Percentiles rank a stretch among this genome's conserved stretches.
Evolutionary conservation across 2,329 filamentous ascomycete genomes (phyloP).

Genomic region (Epichloe uncinata): DNA sequence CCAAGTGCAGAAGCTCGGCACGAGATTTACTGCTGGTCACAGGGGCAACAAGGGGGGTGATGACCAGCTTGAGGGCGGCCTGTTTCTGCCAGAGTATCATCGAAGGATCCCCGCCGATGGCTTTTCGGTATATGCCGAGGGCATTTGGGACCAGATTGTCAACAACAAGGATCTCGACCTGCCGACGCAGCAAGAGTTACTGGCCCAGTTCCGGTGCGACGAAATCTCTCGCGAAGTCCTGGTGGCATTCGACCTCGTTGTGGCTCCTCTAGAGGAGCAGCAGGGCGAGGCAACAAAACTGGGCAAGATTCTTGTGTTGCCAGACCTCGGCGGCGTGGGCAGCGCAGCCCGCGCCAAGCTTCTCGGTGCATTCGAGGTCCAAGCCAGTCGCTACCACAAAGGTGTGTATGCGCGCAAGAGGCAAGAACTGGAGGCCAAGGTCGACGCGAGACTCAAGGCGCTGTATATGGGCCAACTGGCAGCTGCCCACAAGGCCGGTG

Average conservation of each 20-base stretch:
- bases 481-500: constrained; percentile 79
- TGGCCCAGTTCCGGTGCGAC: constrained; percentile 95
- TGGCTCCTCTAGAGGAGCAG: constrained; percentile 72
- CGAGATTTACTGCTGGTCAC: constrained; percentile 71
- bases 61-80: constrained; percentile 60
- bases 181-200: constrained; percentile 89
- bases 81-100: constrained; percentile 92
- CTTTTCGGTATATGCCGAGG: constrained; percentile 86
- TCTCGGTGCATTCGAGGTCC: constrained; percentile 73
- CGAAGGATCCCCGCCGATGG: constrained; percentile 91
- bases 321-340: constrained; percentile 62
- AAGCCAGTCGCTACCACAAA: constrained; percentile 93
- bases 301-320: constrained; percentile 62
- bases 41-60: constrained; percentile 57
- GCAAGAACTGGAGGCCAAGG: constrained; percentile 70
- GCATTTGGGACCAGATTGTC: constrained; percentile 96
- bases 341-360: constrained; percentile 57
- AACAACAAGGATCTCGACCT: constrained; percentile 97
- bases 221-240: constrained; percentile 89
- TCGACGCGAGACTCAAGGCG: constrained; percentile 77
- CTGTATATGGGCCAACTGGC: constrained; percentile 81
- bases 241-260: constrained; percentile 66
- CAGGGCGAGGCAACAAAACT: constrained; percentile 61
- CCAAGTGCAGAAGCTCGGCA: constrained; percentile 68
- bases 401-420: constrained; percentile 81